These are phyloP conservation scores for Beauveria pseudobassiana DNA, from an alignment of 2,329 filamentous ascomycete species.

Conservation along the genomic window DNA sequence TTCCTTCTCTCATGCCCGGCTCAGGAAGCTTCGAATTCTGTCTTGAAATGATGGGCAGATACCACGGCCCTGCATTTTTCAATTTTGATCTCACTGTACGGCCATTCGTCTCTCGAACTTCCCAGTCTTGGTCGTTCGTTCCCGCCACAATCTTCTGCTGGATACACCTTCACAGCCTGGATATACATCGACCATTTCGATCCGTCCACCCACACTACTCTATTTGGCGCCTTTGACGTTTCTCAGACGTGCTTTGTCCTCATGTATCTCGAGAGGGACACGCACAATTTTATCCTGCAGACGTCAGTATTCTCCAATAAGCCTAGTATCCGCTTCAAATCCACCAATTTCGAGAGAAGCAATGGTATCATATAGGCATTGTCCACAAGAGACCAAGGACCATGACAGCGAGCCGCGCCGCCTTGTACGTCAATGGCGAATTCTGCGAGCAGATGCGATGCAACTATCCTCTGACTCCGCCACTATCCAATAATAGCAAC, in stretches of 20 bases:
- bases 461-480: conserved; percentile 73
- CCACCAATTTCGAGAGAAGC: conserved; percentile 64
- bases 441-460: conserved; percentile 90
- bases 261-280: conserved; percentile 89
- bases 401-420: conserved; percentile 70
- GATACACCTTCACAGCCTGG: conserved; percentile 90
- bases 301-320: conserved; percentile 81
- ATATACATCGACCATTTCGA: conserved; percentile 85
- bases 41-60: conserved; percentile 64
- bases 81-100: conserved; percentile 87
- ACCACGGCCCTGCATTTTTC: conserved; percentile 74
- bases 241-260: conserved; percentile 91
- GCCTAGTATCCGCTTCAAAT: conserved; percentile 91
- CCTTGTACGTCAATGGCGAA: conserved; percentile 85
- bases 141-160: conserved; percentile 68
- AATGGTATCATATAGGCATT: conserved; percentile 90
- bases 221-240: conserved; percentile 91
- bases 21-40: conserved; percentile 56
- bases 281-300: conserved; percentile 88
- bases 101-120: conserved; percentile 85
- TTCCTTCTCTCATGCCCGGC: conserved; percentile 54
- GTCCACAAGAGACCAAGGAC: conserved; percentile 76
- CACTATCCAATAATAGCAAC: conserved; percentile 51
- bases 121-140: conserved; percentile 79
- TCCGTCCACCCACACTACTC: conserved; percentile 75